phyloP scores from a whole-genome alignment of 495 filamentous ascomycete genomes.

The Hypoxylon perforatum region DNA sequence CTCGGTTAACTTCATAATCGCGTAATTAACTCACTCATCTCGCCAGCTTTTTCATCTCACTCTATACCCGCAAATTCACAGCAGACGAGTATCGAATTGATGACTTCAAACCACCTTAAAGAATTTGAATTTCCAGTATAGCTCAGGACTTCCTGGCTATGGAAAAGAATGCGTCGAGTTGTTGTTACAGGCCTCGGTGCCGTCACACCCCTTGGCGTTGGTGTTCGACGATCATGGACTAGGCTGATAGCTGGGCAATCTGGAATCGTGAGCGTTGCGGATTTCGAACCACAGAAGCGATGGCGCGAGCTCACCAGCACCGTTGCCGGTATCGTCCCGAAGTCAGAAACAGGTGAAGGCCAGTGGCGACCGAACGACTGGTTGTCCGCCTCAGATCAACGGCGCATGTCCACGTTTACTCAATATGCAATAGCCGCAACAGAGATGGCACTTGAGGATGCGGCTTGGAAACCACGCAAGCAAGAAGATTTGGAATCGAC shows the following conservation, averaged over 20 bases:
- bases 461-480: conserved; percentile 76
- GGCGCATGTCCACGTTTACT: conserved; percentile 89
- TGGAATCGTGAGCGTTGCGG: conserved; percentile 77
- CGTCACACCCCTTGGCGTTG: conserved; percentile 89
- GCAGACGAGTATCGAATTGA: not conserved
- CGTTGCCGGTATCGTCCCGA: conserved; percentile 84
- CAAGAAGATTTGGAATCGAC: conserved; percentile 74
- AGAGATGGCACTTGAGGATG: conserved; percentile 86
- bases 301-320: conserved; percentile 81
- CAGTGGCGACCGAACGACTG: conserved; percentile 82
- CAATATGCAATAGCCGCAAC: conserved; percentile 91
- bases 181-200: conserved; percentile 95
- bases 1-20: conserved; percentile 21
- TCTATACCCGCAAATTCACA: conserved; percentile 1
- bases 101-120: not conserved
- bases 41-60: conserved; percentile 4
- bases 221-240: conserved; percentile 81
- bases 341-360: conserved; percentile 35
- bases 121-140: not conserved
- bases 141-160: conserved; percentile 37
- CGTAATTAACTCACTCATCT: conserved; percentile 15
- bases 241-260: conserved; percentile 81
- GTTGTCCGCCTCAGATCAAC: conserved; percentile 75
- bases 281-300: conserved; percentile 59
- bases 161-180: conserved; percentile 81